phyloP scores from a whole-genome alignment of 108 stramenopile genomes.

The Nitzschia sp. region DNA sequence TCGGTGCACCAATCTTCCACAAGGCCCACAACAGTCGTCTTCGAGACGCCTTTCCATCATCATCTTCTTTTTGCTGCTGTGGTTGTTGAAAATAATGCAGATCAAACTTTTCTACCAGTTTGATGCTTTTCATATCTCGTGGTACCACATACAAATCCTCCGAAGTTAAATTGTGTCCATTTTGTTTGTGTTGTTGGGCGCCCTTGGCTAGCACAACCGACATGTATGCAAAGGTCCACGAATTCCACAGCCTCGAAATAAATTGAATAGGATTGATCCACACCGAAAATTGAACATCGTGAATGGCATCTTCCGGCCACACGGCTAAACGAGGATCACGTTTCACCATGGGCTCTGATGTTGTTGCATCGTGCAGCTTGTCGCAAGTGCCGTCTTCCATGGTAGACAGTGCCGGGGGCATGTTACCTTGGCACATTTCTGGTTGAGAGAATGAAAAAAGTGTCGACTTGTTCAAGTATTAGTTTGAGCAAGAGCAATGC shows the following conservation, averaged over 20 bases:
- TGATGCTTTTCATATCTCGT: constrained; percentile 35
- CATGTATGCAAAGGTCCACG: constrained; percentile 69
- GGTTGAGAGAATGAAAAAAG: too few species aligned
- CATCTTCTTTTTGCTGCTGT: neutral
- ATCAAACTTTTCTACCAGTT: constrained; percentile 32
- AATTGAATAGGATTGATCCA: neutral
- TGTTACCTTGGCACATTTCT: neutral
- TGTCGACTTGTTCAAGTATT: too few species aligned
- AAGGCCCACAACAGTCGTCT: constrained; percentile 42
- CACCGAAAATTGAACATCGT: neutral
- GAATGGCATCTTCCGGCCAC: constrained; percentile 8
- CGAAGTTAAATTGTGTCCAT: constrained; percentile 25
- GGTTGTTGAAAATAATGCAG: neutral
- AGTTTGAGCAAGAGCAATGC: too few species aligned
- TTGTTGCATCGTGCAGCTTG: too few species aligned
- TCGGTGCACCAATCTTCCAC: constrained; percentile 53
- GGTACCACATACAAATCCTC: constrained; percentile 64
- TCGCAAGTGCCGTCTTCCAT: too few species aligned
- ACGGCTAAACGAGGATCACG: constrained; percentile 1
- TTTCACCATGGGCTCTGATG: neutral
- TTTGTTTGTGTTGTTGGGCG: constrained; percentile 19
- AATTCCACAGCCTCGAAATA: neutral
- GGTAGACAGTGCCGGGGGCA: neutral
- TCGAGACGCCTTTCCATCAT: neutral
- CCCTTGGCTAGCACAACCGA: constrained; percentile 47